Conservation (phyloP, 225 moss, liverwort and hornwort genomes). For the Pseudoscleropodium purum region DNA sequence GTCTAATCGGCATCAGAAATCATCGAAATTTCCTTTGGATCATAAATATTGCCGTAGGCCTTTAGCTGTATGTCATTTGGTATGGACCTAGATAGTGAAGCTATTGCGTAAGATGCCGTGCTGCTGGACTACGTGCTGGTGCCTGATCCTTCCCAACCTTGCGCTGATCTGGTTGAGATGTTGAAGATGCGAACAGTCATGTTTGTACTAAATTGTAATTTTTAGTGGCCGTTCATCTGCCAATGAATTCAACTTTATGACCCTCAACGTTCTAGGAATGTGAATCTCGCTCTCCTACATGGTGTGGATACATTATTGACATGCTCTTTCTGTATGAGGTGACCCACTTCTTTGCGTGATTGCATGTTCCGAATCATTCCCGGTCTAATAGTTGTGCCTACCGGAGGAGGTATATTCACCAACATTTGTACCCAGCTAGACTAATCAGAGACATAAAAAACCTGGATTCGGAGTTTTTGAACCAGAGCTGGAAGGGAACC, state of each 20-base stretch:
- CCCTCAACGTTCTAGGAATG: background rate
- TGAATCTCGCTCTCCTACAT: background rate
- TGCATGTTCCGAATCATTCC: background rate
- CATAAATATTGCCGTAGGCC: slow-evolving; percentile 2
- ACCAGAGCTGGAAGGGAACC: background rate
- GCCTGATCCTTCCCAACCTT: background rate
- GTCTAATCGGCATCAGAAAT: background rate
- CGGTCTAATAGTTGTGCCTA: background rate
- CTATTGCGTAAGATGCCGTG: background rate
- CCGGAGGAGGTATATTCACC: too few relatives aligned
- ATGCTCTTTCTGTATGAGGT: background rate
- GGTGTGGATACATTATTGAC: background rate
- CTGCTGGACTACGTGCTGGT: background rate
- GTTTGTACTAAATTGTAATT: slow-evolving; percentile 27
- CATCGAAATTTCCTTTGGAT: background rate
- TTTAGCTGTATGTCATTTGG: background rate
- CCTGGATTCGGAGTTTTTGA: background rate
- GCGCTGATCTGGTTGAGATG: background rate
- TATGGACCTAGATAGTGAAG: background rate
- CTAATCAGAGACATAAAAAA: too few relatives aligned
- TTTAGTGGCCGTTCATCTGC: slow-evolving; percentile 8
- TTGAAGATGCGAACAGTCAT: background rate
- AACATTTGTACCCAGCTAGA: too few relatives aligned
- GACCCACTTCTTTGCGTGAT: background rate
- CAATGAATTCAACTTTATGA: slow-evolving; percentile 7